Percentiles rank a stretch among this genome's conserved stretches.
Evolutionary conservation across 345 rosid species (phyloP).

Genomic region (Populus alba): DNA sequence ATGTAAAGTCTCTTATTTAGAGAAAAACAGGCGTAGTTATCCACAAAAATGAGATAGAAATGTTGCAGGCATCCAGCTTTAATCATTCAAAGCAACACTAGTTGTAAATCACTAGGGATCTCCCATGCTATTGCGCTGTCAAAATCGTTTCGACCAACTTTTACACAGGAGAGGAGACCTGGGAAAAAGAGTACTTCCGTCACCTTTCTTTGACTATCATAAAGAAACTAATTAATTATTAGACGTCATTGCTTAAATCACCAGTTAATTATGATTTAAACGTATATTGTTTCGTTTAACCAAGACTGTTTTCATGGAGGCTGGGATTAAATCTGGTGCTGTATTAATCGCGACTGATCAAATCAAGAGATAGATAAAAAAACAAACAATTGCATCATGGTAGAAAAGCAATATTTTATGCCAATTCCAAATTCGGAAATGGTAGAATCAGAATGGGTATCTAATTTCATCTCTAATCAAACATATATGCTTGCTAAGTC

Average conservation of each 20-base stretch:
- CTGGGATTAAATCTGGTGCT: neutral
- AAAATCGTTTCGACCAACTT: neutral
- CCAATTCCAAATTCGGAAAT: neutral
- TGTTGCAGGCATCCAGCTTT: neutral
- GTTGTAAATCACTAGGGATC: neutral
- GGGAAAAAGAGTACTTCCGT: neutral
- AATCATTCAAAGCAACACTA: neutral
- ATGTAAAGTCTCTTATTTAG: neutral
- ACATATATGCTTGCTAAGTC: neutral
- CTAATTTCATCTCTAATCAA: conserved; percentile 1
- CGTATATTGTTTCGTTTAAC: too few relatives aligned
- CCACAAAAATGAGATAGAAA: neutral
- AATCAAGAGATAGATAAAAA: neutral
- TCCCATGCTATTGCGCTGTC: neutral
- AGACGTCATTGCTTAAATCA: neutral
- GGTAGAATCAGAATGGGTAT: conserved; percentile 7
- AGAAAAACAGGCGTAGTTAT: neutral
- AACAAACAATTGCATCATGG: neutral
- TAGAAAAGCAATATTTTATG: neutral
- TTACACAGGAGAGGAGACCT: neutral
- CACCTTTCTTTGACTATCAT: neutral
- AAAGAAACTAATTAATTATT: neutral
- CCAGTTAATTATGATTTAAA: neutral
- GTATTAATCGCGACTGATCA: too few relatives aligned
- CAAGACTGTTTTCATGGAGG: too few relatives aligned